Evolutionary conservation across 352 stramenopile species (phyloP).

Genomic region (Pythium folliculosum): DNA sequence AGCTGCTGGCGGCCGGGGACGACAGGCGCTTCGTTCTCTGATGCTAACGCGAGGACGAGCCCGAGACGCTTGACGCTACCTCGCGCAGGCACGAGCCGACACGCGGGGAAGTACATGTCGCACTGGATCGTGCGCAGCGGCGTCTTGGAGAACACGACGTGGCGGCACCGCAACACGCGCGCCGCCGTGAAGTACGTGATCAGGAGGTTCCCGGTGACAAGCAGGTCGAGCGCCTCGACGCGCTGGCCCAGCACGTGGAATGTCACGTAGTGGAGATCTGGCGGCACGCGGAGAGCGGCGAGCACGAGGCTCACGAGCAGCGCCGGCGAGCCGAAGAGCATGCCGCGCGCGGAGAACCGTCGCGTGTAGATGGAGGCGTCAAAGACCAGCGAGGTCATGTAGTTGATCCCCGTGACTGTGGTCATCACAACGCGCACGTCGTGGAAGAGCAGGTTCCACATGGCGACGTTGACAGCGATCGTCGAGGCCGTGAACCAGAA

Average conservation of each 20-base stretch:
- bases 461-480: neutral
- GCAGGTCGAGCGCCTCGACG: neutral
- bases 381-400: neutral
- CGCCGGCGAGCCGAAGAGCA: neutral
- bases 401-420: slow-evolving; percentile 1
- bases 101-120: slow-evolving; percentile 7
- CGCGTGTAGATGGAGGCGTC: slow-evolving; percentile 9
- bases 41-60: too few species aligned
- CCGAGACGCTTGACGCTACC: too few species aligned
- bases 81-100: neutral
- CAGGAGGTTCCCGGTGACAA: neutral
- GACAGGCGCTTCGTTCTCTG: too few species aligned
- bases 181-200: slow-evolving; percentile 6
- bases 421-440: neutral
- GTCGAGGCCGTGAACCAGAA: neutral
- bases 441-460: slow-evolving; percentile 4
- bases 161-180: neutral
- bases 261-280: neutral
- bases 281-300: neutral
- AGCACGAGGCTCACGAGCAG: neutral
- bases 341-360: neutral
- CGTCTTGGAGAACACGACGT: slow-evolving; percentile 5
- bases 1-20: too few species aligned
- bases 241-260: neutral
- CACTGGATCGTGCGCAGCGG: neutral